A percentile compares a stretch with the other conserved stretches of the same genome.
These are phyloP conservation scores for Hypoxylon perforatum DNA, from an alignment of 495 filamentous ascomycete genomes.

Conservation along the genomic window DNA sequence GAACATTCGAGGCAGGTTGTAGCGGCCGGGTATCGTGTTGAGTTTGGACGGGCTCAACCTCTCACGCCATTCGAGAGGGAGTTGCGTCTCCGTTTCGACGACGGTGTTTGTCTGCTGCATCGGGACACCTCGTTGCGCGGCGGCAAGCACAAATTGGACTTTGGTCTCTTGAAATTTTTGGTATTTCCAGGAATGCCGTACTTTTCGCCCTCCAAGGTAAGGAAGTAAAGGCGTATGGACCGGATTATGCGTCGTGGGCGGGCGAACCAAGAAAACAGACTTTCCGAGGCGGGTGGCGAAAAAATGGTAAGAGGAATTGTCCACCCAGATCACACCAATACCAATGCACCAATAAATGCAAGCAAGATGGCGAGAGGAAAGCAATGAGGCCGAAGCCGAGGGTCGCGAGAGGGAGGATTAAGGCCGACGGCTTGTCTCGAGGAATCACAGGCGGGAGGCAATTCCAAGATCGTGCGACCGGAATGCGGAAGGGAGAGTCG, in stretches of 20 bases:
- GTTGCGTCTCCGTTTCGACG: constrained; percentile 36
- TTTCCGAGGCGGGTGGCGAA: not conserved
- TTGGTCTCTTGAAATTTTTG: constrained; percentile 8
- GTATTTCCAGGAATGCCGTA: not conserved
- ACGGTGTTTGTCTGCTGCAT: constrained; percentile 40
- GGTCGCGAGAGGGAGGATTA: constrained; percentile 4
- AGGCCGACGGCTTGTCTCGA: constrained; percentile 16
- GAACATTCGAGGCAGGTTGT: constrained; percentile 36
- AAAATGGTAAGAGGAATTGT: too few relatives aligned
- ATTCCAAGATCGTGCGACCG: constrained; percentile 31
- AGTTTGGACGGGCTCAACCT: constrained; percentile 41
- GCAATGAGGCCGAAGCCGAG: constrained; percentile 7
- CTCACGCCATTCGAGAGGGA: constrained; percentile 39
- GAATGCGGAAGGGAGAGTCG: constrained; percentile 16
- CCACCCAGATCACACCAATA: too few relatives aligned
- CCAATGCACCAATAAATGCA: too few relatives aligned
- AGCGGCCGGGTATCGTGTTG: constrained; percentile 35
- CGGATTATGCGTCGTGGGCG: not conserved
- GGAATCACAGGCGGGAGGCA: constrained; percentile 31
- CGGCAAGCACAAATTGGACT: not conserved
- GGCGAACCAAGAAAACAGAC: constrained; percentile 11
- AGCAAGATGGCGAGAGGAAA: too few relatives aligned
- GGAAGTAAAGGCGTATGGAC: not conserved
- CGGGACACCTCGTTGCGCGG: constrained; percentile 20
- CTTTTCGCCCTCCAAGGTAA: not conserved